phyloP scores from a whole-genome alignment of 2,329 filamentous ascomycete genomes.

The Calycina marina region DNA sequence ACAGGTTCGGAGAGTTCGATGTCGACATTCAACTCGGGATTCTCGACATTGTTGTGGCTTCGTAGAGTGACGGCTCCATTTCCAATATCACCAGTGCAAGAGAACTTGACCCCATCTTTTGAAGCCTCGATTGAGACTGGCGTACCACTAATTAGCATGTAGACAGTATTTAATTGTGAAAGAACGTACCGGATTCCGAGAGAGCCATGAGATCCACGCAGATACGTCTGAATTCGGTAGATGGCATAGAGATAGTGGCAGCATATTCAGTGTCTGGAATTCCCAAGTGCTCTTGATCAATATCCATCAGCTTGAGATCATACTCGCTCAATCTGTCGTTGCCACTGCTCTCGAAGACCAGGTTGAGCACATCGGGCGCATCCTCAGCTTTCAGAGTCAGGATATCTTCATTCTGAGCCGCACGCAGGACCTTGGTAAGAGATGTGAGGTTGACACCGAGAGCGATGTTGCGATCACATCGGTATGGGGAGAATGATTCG shows the following conservation, averaged over 20 bases:
- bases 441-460: conserved; percentile 95
- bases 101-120: conserved; percentile 96
- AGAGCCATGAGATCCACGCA: conserved; percentile 82
- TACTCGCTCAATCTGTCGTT: conserved; percentile 94
- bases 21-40: conserved; percentile 70
- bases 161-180: no score
- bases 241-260: conserved; percentile 79
- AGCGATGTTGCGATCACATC: conserved; percentile 97
- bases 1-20: conserved; percentile 91
- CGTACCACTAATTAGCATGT: no score
- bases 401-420: conserved; percentile 86
- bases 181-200: conserved; percentile 75
- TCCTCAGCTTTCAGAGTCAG: conserved; percentile 97
- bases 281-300: conserved; percentile 97
- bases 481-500: conserved; percentile 85
- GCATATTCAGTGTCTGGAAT: conserved; percentile 99
- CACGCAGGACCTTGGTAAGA: conserved; percentile 91
- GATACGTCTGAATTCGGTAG: conserved; percentile 83
- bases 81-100: conserved; percentile 86
- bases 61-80: conserved; percentile 87
- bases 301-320: conserved; percentile 99
- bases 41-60: conserved; percentile 77
- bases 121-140: conserved; percentile 86
- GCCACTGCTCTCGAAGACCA: conserved; percentile 82
- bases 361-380: conserved; percentile 85